These are phyloP conservation scores for Blastobotrys peoriensis DNA, from an alignment of 805 yeast genomes.

Conservation along the genomic window DNA sequence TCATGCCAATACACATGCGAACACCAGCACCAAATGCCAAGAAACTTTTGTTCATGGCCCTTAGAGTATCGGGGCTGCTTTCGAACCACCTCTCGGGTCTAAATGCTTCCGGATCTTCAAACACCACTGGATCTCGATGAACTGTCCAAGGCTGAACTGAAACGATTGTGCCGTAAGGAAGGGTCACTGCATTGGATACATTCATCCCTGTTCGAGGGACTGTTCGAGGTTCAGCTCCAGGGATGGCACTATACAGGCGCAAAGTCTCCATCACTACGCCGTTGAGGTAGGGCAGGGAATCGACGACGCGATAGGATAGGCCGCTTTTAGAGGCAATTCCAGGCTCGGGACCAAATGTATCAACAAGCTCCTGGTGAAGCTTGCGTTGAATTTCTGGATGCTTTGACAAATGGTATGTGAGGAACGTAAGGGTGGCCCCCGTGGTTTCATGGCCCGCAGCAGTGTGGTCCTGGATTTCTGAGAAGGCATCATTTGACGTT, in stretches of 20 bases:
- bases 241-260: constrained; percentile 63
- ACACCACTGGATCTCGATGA: constrained; percentile 47
- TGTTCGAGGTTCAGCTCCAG: constrained; percentile 65
- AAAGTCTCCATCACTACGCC: constrained; percentile 58
- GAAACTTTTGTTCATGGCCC: constrained; percentile 45
- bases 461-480: constrained; percentile 55
- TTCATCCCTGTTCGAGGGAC: constrained; percentile 31
- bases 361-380: constrained; percentile 42
- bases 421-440: constrained; percentile 56
- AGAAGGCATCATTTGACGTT: constrained; percentile 33
- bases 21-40: constrained; percentile 70
- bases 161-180: constrained; percentile 52
- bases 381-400: constrained; percentile 42
- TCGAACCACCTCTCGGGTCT: constrained; percentile 58
- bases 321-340: neutral
- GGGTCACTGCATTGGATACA: constrained; percentile 16
- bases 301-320: constrained; percentile 37
- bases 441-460: constrained; percentile 79
- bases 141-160: constrained; percentile 63
- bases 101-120: constrained; percentile 47
- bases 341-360: constrained; percentile 31
- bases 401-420: constrained; percentile 53
- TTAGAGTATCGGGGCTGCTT: constrained; percentile 33
- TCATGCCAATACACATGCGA: constrained; percentile 69
- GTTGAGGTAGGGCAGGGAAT: constrained; percentile 49